Evolutionary conservation across 768 basidiomycete species (phyloP).

Genomic region (Termitomyces sp.): DNA sequence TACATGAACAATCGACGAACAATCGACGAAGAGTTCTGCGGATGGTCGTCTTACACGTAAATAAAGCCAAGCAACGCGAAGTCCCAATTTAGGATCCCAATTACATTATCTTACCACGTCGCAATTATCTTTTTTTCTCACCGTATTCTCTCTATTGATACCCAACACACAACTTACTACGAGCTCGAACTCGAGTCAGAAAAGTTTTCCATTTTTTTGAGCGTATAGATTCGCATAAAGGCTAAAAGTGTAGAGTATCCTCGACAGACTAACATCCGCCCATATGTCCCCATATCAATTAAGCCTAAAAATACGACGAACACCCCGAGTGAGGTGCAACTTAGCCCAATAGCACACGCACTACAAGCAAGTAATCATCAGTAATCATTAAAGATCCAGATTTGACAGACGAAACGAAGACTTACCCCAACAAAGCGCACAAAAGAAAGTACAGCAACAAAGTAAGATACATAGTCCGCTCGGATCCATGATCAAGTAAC

Average conservation of each 20-base stretch:
- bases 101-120: too few species aligned
- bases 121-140: too few species aligned
- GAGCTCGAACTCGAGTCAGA: too few species aligned
- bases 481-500: constrained; percentile 25
- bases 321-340: constrained; percentile 15
- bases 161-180: too few species aligned
- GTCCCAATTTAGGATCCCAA: not conserved
- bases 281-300: constrained; percentile 7
- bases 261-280: not conserved
- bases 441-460: constrained; percentile 55
- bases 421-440: constrained; percentile 59
- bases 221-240: constrained; percentile 4
- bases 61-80: not conserved
- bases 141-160: too few species aligned
- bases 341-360: constrained; percentile 20
- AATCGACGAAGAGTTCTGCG: too few species aligned
- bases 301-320: constrained; percentile 17
- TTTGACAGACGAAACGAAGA: not conserved
- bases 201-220: not conserved
- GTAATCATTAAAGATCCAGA: not conserved
- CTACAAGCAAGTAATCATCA: constrained; percentile 5
- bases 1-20: too few species aligned
- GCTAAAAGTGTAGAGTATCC: constrained; percentile 2
- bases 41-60: not conserved
- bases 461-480: constrained; percentile 55